Base-by-base conservation (phyloP, 768 basidiomycete genomes). In the Xerocomus brunneocitrinus region DNA sequence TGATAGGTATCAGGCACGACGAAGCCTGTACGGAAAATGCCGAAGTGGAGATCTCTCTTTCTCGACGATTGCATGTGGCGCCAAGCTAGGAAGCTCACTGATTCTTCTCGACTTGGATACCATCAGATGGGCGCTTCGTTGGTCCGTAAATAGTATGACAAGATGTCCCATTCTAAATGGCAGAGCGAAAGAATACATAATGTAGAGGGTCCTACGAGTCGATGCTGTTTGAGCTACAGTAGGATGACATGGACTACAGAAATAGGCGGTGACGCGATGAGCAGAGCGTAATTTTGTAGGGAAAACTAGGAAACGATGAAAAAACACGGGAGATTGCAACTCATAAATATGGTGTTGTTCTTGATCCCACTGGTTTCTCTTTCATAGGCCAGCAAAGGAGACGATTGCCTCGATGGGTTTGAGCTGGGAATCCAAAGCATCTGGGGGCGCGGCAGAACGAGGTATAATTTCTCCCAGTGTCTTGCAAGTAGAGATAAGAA, bases 391-490 rank as follows among this genome's bases (percentile, higher is more conserved):
- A 19, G 69, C 55, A 10, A 77, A 60, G 16, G 66, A 63, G 30
- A 80, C 68, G 19, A 64, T 71, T 7, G 73, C 76, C 34, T 76
- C 70, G 38, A 81, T 68, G 27, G 78, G 74, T 34, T 63, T 71
- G 34, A 81, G 74, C 47, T 80, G 78, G 35, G 71, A 69, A 38
- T 77, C 74, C n/a, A 64, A 71, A 31, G 73, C 68, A 52, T 60
- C 57, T 5, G 75, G 71, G 3, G 76, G 75, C 16, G 70, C 72
- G 3, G 62, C 62, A 38, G 78, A 73, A 54, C 76, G 65, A 40
- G 66, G 50, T 36, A 79, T 64, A 22, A 59, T 63, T 43, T 66
- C 57, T 8, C 79, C 79, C 47, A 80, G 63, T 51, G 62, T 69
- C 79, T 51, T 80, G 53, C 46, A 41, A 36, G 44, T 14, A 62